Evolutionary conservation across 2,329 filamentous ascomycete species (phyloP), one percentile per base, ranked within the genome.

Genomic region (Sporothrix mexicana): DNA sequence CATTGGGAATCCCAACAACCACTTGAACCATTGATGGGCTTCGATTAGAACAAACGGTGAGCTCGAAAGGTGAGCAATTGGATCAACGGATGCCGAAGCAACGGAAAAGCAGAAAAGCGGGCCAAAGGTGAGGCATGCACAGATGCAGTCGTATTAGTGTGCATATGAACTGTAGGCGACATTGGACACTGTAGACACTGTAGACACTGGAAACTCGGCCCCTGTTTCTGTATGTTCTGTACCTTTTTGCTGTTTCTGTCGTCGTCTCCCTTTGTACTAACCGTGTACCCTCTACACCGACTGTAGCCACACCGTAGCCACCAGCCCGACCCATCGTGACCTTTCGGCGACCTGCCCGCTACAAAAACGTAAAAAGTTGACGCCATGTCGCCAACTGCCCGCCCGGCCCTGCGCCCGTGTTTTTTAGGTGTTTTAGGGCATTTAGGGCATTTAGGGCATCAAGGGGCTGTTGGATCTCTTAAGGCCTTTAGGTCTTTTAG

Each of bases 31-130:
- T 59, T 43, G 57, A 36, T 61, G 57, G 15, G 17, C 51, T 17
- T 53, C n/a, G n/a, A 36, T 36, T 15, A 2, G 41, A 47, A 47
- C 41, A 66, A 43, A 66, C 61, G 61, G 61, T 47, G 41, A 66
- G 41, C 20, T 62, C 5, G 17, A 62, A 23, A 64, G 59, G 59
- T 62, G 59, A 62, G 55, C 25, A 30, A 59, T 59, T 59, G 55
- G 55, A 62, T 43, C 36, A 41, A 59, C 2, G 36, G 23, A 17
- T 12, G 6, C 8, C 15, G 3, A 61, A 8, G 5, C n/a, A 43
- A 17, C 13, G 13, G 30, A 20, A 25, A 25, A 25, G 15, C 15
- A 13, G 36, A 62, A 59, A 45, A 43, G 59, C 36, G 36, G 59
- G 59, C 43, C 59, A 15, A 45, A 64, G n/a, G 59, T 45, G 59